These are phyloP conservation scores for Herpotrichia juniperi DNA, from an alignment of 2,329 filamentous ascomycete species.

Conservation along the genomic window DNA sequence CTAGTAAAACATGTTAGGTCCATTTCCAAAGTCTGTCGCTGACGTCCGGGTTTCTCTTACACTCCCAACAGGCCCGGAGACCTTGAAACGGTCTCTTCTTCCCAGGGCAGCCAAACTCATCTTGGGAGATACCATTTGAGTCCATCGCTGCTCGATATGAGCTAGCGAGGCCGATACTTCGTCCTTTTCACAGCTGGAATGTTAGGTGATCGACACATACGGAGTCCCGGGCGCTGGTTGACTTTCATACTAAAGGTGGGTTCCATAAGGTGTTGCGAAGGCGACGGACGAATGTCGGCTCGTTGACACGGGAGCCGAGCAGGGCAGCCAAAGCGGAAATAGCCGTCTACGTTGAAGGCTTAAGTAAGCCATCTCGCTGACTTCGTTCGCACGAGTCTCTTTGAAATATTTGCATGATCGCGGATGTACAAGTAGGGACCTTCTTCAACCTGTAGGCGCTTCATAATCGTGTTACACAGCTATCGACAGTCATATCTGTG, in stretches of 20 bases:
- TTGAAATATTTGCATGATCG: neutral
- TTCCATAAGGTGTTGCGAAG: constrained; percentile 1
- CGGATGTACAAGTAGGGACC: neutral
- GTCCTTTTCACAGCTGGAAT: constrained; percentile 3
- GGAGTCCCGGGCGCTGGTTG: constrained; percentile 22
- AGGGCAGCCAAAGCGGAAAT: neutral
- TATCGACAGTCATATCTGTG: neutral
- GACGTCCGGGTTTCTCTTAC: constrained; percentile 26
- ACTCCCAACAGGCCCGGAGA: constrained; percentile 42
- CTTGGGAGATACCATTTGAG: constrained; percentile 18
- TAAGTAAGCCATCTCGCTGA: neutral
- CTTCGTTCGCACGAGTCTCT: no score
- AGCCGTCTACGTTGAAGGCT: neutral
- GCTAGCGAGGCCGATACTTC: constrained; percentile 12
- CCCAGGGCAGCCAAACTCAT: constrained; percentile 15
- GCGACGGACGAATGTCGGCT: constrained; percentile 2
- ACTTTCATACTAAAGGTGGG: constrained; percentile 40
- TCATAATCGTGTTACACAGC: neutral
- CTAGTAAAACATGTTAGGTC: constrained; percentile 17
- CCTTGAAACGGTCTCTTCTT: constrained; percentile 36
- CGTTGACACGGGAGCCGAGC: neutral
- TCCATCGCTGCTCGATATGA: constrained; percentile 24
- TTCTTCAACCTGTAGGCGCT: neutral
- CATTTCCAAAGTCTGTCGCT: neutral
- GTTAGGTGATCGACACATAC: constrained; percentile 18